These are phyloP conservation scores for Leccinellum albellum DNA, from an alignment of 768 basidiomycete genomes.

Conservation along the genomic window DNA sequence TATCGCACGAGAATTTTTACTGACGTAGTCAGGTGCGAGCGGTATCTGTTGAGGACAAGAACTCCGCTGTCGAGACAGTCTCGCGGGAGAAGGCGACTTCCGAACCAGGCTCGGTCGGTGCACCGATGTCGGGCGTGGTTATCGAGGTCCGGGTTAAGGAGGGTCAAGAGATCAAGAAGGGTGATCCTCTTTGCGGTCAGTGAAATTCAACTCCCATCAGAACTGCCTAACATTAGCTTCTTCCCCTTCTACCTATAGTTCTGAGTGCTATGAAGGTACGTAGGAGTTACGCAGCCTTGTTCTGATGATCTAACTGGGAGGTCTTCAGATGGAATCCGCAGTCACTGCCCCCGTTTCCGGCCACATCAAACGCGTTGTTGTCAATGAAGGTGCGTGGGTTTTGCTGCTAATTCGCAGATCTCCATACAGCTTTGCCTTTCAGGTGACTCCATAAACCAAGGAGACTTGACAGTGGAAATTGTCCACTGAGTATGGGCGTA, in stretches of 20 bases:
- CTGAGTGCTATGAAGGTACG: conserved; percentile 95
- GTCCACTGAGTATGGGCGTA: conserved; percentile 47
- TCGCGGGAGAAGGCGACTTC: conserved; percentile 90
- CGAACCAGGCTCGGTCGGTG: conserved; percentile 96
- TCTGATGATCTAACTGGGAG: conserved; percentile 12
- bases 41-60: conserved; percentile 93
- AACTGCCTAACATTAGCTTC: conserved; percentile 19
- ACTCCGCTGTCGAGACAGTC: conserved; percentile 92
- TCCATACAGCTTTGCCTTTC: conserved; percentile 11
- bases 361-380: conserved; percentile 89
- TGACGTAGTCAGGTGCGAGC: conserved; percentile 70
- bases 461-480: conserved; percentile 88
- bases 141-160: conserved; percentile 98
- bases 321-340: conserved; percentile 88
- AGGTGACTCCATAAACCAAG: conserved; percentile 95
- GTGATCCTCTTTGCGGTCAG: conserved; percentile 90
- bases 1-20: conserved; percentile 9
- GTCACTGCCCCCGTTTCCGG: conserved; percentile 97
- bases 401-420: not conserved
- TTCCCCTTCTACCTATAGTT: conserved; percentile 43
- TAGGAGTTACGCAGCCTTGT: conserved; percentile 4
- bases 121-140: conserved; percentile 97
- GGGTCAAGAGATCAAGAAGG: conserved; percentile 96
- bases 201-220: conserved; percentile 23
- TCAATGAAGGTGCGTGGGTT: conserved; percentile 66